Conservation (phyloP, 2,329 filamentous ascomycete species). For the Nectriaceae sp. region DNA sequence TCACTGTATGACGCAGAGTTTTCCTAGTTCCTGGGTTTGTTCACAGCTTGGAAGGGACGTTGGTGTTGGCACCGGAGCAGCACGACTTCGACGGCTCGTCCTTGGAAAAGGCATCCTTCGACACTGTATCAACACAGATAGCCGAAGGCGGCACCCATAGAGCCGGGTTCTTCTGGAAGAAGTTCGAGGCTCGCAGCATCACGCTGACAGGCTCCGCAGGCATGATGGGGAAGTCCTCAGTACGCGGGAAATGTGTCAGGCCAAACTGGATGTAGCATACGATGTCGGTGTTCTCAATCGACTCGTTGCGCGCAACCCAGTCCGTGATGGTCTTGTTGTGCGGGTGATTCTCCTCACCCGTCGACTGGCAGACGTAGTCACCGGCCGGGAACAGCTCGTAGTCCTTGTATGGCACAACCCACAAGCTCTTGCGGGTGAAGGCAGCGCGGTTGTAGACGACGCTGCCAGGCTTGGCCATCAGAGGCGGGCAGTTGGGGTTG, state of each 20-base stretch:
- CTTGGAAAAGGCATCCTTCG: constrained; percentile 21
- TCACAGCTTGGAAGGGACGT: constrained; percentile 10
- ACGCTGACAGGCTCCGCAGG: constrained; percentile 83
- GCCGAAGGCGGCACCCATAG: constrained; percentile 72
- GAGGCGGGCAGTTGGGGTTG: constrained; percentile 75
- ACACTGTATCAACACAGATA: constrained; percentile 23
- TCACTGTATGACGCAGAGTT: not conserved
- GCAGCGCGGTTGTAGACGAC: constrained; percentile 87
- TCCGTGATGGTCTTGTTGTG: constrained; percentile 70
- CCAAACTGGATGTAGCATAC: constrained; percentile 96
- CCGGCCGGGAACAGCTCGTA: constrained; percentile 83
- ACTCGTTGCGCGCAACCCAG: constrained; percentile 75
- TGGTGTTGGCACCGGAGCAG: constrained; percentile 16
- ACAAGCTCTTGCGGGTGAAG: constrained; percentile 62
- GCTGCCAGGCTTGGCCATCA: constrained; percentile 81
- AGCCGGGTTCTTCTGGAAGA: constrained; percentile 78
- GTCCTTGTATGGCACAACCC: constrained; percentile 62
- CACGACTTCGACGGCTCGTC: constrained; percentile 17
- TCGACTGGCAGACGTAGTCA: constrained; percentile 85
- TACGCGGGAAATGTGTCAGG: constrained; percentile 83
- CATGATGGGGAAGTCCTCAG: constrained; percentile 93
- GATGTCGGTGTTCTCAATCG: constrained; percentile 79
- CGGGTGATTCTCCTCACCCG: constrained; percentile 59
- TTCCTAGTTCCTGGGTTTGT: not conserved
- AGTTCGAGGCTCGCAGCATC: constrained; percentile 77